phyloP scores from a whole-genome alignment of 2,329 filamentous ascomycete genomes.

The Coleophoma crateriformis region DNA sequence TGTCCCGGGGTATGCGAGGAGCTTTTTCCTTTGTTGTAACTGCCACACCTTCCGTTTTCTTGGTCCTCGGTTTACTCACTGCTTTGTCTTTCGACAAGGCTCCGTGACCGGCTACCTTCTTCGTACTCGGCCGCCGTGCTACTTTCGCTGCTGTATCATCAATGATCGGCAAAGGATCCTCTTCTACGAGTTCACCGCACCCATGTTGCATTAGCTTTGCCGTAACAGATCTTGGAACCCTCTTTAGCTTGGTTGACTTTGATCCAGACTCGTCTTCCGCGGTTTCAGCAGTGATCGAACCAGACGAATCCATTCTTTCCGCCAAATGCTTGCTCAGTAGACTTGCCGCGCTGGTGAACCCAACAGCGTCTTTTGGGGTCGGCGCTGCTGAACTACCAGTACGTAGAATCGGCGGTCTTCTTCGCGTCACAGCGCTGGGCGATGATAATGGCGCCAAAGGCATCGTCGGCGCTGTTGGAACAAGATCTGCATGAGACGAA shows the following conservation, averaged over 20 bases:
- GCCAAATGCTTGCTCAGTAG: slow-evolving; percentile 8
- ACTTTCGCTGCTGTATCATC: too few relatives aligned
- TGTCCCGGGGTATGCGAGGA: background rate
- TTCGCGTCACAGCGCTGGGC: slow-evolving; percentile 40
- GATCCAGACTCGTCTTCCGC: background rate
- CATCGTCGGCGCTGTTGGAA: slow-evolving; percentile 15
- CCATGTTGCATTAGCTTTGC: background rate
- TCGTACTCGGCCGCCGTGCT: too few relatives aligned
- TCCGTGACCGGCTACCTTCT: too few relatives aligned
- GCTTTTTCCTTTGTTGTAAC: background rate
- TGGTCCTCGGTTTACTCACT: slow-evolving; percentile 12
- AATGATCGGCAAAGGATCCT: too few relatives aligned
- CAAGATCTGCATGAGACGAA: slow-evolving; percentile 17
- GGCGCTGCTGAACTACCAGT: slow-evolving; percentile 32
- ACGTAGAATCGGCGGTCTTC: slow-evolving; percentile 24
- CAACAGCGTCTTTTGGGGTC: slow-evolving; percentile 30
- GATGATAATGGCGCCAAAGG: slow-evolving; percentile 38
- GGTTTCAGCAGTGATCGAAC: too few relatives aligned
- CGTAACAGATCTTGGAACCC: background rate
- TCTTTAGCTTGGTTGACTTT: background rate
- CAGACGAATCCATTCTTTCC: slow-evolving; percentile 10
- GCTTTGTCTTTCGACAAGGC: slow-evolving; percentile 13
- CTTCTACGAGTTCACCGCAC: too few relatives aligned
- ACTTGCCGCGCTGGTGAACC: slow-evolving; percentile 37
- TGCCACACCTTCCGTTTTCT: slow-evolving; percentile 10